Base-by-base conservation (phyloP, 306 rosid species). In the Fagus sylvatica region DNA sequence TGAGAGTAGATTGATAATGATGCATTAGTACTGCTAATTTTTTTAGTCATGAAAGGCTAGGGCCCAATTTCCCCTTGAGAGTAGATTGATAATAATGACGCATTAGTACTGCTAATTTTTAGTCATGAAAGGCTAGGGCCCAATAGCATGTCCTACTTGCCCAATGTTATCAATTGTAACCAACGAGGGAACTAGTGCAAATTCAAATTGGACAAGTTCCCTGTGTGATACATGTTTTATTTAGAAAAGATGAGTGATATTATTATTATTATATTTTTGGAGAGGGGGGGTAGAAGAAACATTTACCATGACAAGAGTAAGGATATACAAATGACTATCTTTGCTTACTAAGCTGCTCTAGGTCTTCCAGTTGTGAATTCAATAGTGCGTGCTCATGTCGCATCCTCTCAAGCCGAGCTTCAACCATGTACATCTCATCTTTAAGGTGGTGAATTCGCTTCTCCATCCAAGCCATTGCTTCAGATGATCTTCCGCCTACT, bases 351-450 rank as follows among this genome's bases (percentile, higher is more conserved):
- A 46, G 76, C 53, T 56, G 87, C 84, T 88, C 88, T 2, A 96
- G 73, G 66, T 91, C 93, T 34, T 83, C 80, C 54, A 96, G 87
- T 71, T 93, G 93, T 72, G 84, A 79, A 85, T 91, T 96, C 62
- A 96, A 81, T 66, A 89, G 88, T 11, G 88, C 74, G 69, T 91
- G 91, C 76, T 93, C 98, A 57, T 77, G 81, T 28, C 80, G 87
- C 98, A 96, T 88, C 81, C 91, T 90, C 86, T 91, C 99, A 13
- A 96, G 90, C 77, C 93, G 89, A 69, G 88, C 82, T 84, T 93
- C 99, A 39, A 96, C 91, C 93, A 88, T 86, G 84, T 90, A 82
- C 94, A 93, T 93, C 82, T 96, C 98, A 60, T 96, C 98, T 83
- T 96, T 93, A 16, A 96, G 96, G 82, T 87, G 83, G 88, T 93